Evolutionary conservation across 495 filamentous ascomycete genomes (phyloP).

Genomic region (Penicillium silybi): DNA sequence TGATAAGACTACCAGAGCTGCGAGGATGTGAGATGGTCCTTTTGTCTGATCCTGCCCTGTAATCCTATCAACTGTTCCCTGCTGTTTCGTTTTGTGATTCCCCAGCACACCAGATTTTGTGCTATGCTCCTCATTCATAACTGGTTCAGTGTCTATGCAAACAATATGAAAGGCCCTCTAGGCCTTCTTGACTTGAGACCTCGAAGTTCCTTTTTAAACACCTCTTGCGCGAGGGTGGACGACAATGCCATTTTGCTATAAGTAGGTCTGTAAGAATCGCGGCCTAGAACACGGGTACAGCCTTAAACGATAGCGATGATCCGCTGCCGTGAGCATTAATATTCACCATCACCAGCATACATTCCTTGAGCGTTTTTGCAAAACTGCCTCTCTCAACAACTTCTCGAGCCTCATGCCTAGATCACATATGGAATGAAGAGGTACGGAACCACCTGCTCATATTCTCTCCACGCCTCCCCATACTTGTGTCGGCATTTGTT

Average conservation of each 20-base stretch:
- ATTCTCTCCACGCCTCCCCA: conserved; percentile 86
- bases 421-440: conserved; percentile 71
- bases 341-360: no score
- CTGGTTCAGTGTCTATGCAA: neutral
- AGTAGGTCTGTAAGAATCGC: no score
- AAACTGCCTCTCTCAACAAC: neutral
- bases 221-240: no score
- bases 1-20: conserved; percentile 67
- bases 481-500: conserved; percentile 78
- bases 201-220: no score
- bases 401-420: neutral
- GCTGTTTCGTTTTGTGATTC: neutral
- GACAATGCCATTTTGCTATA: no score
- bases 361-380: no score
- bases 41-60: neutral
- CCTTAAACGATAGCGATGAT: no score
- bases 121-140: conserved; percentile 17
- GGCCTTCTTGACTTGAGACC: neutral
- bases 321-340: no score
- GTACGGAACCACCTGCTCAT: conserved; percentile 80
- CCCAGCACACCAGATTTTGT: conserved; percentile 2
- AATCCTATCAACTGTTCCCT: neutral
- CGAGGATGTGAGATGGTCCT: conserved; percentile 30
- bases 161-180: neutral
- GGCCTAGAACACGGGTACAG: no score